Base-by-base conservation (phyloP, 208 protist species). In the Leishmania martiniquensis region DNA sequence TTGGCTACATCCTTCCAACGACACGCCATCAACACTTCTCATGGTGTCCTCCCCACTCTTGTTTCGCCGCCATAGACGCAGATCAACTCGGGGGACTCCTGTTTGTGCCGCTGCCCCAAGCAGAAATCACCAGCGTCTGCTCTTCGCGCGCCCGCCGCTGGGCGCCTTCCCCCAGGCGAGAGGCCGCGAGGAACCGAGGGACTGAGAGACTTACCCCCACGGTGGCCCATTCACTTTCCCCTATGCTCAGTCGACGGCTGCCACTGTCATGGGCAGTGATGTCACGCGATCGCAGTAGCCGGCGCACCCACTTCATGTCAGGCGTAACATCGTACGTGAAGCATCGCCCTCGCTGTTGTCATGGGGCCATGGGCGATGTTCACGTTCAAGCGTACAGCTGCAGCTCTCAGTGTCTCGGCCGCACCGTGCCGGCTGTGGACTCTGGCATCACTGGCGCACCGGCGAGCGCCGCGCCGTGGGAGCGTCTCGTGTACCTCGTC, bases 401-500 rank as follows among this genome's bases (percentile, higher is more conserved):
- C 65, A 69, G 65, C 25, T 49, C 65, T 47, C 22, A 17, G 39
- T 22, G 42, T 47, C 10, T 17, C 29, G 65, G 22, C 22, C 65
- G 65, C 20, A 7, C 4, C 39, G 25, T 47, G 2, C 49, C 65
- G 32, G n/a, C 42, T 42, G 17, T 49, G n/a, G n/a, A 25, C 65
- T 69, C 65, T 20, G 65, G 42, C 12, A 49, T 69, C 42, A 3
- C 37, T 49, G 42, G 29, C 42, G 65, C 42, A 69, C 65, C 22
- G 42, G 32, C 65, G 29, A 32, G 39, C 42, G 47, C 4, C 22
- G 34, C 17, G 22, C 70, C 70, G 20, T 74, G 70, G 70, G 49
- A 63, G 2, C 44, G 54, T 39, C 49, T 74, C 20, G 70, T 74
- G 70, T 37, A 39, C 70, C 45, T 74, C 9, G 52, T 60, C 32